Evolutionary conservation across 2,329 filamentous ascomycete species (phyloP).

Genomic region (Cordyceps farinosa): DNA sequence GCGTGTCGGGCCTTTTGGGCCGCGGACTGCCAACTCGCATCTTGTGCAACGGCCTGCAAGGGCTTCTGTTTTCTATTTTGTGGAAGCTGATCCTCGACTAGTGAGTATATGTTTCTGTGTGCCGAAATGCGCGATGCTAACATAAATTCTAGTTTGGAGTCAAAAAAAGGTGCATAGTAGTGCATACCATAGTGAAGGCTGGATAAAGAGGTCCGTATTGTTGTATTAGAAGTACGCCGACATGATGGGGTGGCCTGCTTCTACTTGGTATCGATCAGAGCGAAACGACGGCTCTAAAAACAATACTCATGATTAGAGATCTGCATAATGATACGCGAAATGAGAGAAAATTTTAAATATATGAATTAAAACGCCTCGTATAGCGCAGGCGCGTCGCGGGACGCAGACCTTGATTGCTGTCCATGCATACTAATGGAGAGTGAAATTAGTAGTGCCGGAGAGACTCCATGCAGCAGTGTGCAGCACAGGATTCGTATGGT

Average conservation of each 20-base stretch:
- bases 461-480: neutral
- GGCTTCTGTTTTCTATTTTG: slow-evolving; percentile 45
- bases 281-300: neutral
- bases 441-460: neutral
- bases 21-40: slow-evolving; percentile 46
- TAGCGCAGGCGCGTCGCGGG: neutral
- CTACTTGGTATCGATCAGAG: neutral
- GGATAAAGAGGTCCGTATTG: too few species aligned
- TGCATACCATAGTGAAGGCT: too few species aligned
- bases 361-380: neutral
- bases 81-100: slow-evolving; percentile 48
- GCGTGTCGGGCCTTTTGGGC: slow-evolving; percentile 40
- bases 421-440: neutral
- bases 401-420: neutral
- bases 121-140: neutral
- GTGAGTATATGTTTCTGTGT: slow-evolving; percentile 31
- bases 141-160: neutral
- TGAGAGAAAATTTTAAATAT: too few species aligned
- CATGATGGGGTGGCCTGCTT: too few species aligned
- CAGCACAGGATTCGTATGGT: neutral
- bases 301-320: too few species aligned
- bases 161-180: neutral
- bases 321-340: too few species aligned
- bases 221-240: too few species aligned
- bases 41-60: slow-evolving; percentile 45